phyloP scores from a whole-genome alignment of 352 stramenopile genomes.

The Globisporangium takayamanum region DNA sequence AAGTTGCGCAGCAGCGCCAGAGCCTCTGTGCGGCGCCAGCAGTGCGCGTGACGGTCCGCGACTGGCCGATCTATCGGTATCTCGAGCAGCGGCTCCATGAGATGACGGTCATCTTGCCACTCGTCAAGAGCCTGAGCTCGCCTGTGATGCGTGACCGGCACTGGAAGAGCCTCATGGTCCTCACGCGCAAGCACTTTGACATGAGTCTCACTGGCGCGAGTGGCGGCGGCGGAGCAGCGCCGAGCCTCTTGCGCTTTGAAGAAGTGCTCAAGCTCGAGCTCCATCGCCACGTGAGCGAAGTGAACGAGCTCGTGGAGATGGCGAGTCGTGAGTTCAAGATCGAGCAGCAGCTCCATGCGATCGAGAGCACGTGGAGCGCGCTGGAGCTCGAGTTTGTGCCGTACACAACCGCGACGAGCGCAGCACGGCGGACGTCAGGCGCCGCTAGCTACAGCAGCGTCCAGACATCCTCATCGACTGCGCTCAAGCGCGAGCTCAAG shows the following conservation, averaged over 20 bases:
- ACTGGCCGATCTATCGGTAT: conserved; percentile 92
- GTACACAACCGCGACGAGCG: conserved; percentile 62
- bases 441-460: not conserved
- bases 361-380: conserved; percentile 87
- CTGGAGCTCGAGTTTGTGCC: conserved; percentile 90
- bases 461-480: not conserved
- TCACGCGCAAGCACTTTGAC: conserved; percentile 87
- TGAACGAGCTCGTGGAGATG: conserved; percentile 93
- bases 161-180: conserved; percentile 84
- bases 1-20: conserved; percentile 49
- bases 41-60: conserved; percentile 49
- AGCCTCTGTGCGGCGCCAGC: conserved; percentile 38
- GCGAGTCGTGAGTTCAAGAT: conserved; percentile 96
- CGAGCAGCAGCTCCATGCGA: conserved; percentile 92
- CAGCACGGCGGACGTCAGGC: too few relatives aligned
- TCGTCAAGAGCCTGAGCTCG: conserved; percentile 87
- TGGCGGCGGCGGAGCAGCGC: not conserved
- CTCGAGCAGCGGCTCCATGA: conserved; percentile 88
- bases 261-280: conserved; percentile 92
- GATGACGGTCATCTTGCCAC: conserved; percentile 89
- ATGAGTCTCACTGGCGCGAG: conserved; percentile 14
- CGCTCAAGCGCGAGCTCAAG: too few relatives aligned
- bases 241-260: conserved; percentile 64
- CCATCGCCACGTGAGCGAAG: conserved; percentile 89
- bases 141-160: conserved; percentile 85